phyloP scores from a whole-genome alignment of 169 alveolate species.

The Hammondia hammondi region DNA sequence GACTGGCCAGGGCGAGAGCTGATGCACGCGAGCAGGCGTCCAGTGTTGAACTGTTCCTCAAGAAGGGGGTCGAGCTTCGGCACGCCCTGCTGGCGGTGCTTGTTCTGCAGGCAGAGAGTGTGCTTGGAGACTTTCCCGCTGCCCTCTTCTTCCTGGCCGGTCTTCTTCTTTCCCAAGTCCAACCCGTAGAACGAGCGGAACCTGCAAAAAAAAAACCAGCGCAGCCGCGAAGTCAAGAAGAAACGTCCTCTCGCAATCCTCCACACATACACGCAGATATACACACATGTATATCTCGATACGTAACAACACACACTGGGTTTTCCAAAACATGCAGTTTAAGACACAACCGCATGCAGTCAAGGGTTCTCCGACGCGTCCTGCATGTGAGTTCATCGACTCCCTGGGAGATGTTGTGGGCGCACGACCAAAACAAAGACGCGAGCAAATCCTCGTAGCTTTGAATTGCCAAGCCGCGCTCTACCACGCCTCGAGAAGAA shows the following conservation, averaged over 20 bases:
- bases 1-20: constrained; percentile 98
- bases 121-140: constrained; percentile 72
- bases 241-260: background rate
- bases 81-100: constrained; percentile 80
- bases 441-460: too few relatives aligned
- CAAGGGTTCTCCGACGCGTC: too few relatives aligned
- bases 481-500: too few relatives aligned
- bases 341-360: too few relatives aligned
- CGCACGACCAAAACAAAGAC: too few relatives aligned
- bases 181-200: constrained; percentile 74
- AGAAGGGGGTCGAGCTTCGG: constrained; percentile 84
- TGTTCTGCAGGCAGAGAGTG: constrained; percentile 72
- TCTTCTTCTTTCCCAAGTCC: constrained; percentile 78
- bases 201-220: constrained; percentile 1
- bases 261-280: background rate
- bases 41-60: constrained; percentile 95
- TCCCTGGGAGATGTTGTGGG: too few relatives aligned
- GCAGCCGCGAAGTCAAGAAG: background rate
- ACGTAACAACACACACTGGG: background rate
- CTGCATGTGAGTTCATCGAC: too few relatives aligned
- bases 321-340: background rate
- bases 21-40: constrained; percentile 97
- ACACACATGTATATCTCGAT: background rate
- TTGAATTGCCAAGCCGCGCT: too few relatives aligned
- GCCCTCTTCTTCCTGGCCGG: constrained; percentile 72